Evolutionary conservation across 1,284 basidiomycete genomes (phyloP), one percentile per base, ranked within the genome.

Genomic region (Inonotus hispidus): DNA sequence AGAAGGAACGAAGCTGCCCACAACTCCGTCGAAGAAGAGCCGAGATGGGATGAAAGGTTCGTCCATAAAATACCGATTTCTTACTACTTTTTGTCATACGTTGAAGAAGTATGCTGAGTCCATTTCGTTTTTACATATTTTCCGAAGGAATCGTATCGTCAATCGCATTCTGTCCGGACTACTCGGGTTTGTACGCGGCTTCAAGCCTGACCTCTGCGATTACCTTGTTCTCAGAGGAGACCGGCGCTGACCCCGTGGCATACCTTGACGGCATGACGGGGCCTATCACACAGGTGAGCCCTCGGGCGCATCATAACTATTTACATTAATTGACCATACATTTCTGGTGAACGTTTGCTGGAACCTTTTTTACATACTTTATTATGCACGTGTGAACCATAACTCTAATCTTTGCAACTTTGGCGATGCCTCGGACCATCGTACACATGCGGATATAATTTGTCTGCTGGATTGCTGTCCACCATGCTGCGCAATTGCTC

Each of bases 31-130:
- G 0, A 88, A 88, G 70, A 90, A 88, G 68, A 92, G 88, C 65
- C 85, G 84, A 67, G 86, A 90, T 60, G 93, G 93, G 0, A 77
- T 95, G 59, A 94, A 92, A 80, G 93, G 93, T 88, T 65, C 8
- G 60, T 23, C 23, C 27, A 25, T 65, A 5, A 43, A 43, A 21
- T 16, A 3, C 41, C 11, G n/a, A n/a, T 2, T 8, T 21, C 19
- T 43, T 43, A 1, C n/a, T 43, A 5, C 2, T n/a, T 43, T 13
- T 43, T 43, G 41, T 14, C 16, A n/a, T 10, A 43, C 11, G 41
- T 21, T n/a, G 13, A 43, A n/a, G 41, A 43, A 43, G 41, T 16
- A 10, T n/a, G 41, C 16, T n/a, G n/a, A 43, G 11, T 43, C 19
- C 8, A n/a, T 35, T 19, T 52, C 11, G 7, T 16, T 10, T 2